Evolutionary conservation across 108 stramenopile genomes (phyloP).

Genomic region (Discostella stelligeroides): DNA sequence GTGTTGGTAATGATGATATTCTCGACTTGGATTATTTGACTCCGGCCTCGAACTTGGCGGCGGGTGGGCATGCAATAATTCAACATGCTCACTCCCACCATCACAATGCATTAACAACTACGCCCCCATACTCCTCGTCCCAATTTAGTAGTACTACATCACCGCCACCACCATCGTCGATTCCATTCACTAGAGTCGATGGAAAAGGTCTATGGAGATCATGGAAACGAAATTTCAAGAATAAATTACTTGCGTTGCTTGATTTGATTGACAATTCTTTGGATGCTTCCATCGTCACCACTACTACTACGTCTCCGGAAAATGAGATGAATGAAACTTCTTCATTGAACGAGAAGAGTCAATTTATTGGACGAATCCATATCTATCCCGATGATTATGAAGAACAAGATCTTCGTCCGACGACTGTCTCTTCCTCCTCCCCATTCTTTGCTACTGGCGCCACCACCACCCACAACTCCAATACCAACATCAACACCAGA

Average conservation of each 20-base stretch:
- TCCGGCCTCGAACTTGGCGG: no score
- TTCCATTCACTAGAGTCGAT: constrained; percentile 1
- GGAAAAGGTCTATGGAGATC: constrained; percentile 17
- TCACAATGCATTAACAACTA: no score
- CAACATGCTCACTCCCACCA: no score
- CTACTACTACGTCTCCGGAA: background rate
- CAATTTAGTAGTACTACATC: background rate
- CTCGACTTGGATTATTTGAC: no score
- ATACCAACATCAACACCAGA: background rate
- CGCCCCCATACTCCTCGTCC: no score
- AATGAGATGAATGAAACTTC: background rate
- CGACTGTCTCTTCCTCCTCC: background rate
- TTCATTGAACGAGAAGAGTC: background rate
- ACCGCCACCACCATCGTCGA: background rate
- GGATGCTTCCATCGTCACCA: constrained; percentile 9
- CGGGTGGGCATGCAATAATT: no score
- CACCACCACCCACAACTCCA: background rate
- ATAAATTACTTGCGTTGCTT: constrained; percentile 5
- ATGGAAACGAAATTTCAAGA: constrained; percentile 24
- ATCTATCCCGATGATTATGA: constrained; percentile 6
- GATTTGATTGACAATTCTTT: constrained; percentile 17
- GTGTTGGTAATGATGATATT: no score
- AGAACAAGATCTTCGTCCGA: background rate
- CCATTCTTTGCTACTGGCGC: no score
- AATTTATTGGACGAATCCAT: constrained; percentile 3